phyloP scores from a whole-genome alignment of 495 filamentous ascomycete genomes.

The Trichoderma parareesei region DNA sequence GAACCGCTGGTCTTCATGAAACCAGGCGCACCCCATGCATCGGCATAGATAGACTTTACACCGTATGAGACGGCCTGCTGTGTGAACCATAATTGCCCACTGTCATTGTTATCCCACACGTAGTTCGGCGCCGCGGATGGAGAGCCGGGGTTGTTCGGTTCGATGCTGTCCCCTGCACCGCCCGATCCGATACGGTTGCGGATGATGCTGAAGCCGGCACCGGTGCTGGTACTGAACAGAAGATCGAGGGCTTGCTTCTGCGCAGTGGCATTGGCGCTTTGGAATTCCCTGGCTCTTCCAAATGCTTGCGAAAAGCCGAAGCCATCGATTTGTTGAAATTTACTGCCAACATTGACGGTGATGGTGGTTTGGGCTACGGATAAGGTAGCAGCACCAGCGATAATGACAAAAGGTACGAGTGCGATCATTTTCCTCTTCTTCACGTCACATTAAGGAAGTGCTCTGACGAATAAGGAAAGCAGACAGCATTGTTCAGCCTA shows the following conservation, averaged over 20 bases:
- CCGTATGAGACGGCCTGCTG: conserved; percentile 38
- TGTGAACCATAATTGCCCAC: conserved; percentile 42
- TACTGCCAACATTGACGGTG: conserved; percentile 24
- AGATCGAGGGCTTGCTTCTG: conserved; percentile 35
- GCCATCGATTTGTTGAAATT: conserved; percentile 36
- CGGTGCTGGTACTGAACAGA: conserved; percentile 37
- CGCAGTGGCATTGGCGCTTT: conserved; percentile 28
- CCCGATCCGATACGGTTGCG: conserved; percentile 38
- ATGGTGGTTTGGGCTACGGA: conserved; percentile 13
- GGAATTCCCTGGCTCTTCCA: conserved; percentile 23
- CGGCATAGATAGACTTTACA: conserved; percentile 38
- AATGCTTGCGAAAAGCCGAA: conserved; percentile 42
- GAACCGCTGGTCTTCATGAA: conserved; percentile 51
- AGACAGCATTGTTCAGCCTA: no score
- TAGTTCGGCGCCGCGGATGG: conserved; percentile 29
- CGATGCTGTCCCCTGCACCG: conserved; percentile 30
- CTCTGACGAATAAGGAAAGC: no score
- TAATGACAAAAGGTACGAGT: not conserved
- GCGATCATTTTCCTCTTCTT: not conserved
- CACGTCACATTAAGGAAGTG: not conserved
- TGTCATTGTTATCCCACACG: conserved; percentile 39
- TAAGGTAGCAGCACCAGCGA: not conserved
- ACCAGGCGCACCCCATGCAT: conserved; percentile 49
- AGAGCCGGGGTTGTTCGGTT: conserved; percentile 31
- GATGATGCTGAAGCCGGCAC: conserved; percentile 46